Base-by-base conservation (phyloP, 106 monocot species). In the Acorus calamus region DNA sequence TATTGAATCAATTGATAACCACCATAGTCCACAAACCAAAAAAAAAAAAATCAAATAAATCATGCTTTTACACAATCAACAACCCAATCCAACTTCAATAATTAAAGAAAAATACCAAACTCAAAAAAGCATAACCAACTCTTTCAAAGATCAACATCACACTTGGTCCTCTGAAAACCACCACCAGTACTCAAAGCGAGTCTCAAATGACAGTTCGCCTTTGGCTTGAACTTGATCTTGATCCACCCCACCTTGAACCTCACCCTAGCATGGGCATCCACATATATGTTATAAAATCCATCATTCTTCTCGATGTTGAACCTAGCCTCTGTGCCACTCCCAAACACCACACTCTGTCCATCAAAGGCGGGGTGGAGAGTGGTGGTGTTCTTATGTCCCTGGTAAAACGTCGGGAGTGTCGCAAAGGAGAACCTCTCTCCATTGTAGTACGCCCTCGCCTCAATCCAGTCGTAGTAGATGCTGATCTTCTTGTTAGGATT, bases 211-310 rank as follows among this genome's bases (percentile, higher is more conserved):
- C 74, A 79, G 11, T 74, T 66, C 2, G 65, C 67, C 47, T 60
- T 65, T 56, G 79, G 79, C 60, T 47, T 42, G 11, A 69, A 80
- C 66, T 53, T 54, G 7, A 63, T 77, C 28, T 77, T 46, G 3
- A 77, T 11, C 2, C 71, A 13, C 0, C 71, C 11, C 71, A 71
- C 72, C 77, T 62, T 77, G 56, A 77, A 44, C 74, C 65, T 70
- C 2, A 75, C 55, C 54, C 45, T 74, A 6, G 43, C 49, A 11
- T 80, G 62, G 7, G 71, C 11, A 70, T 49, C 74, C 44, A 75
- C 4, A 44, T 11, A 11, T 5, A 80, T 5, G 2, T 13, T 46
- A 14, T 71, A 71, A 53, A 62, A 66, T 13, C 74, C 80, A 10
- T 67, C 70, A 0, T 42, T 52, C 52, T 56, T 69, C 75, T 76